A percentile compares a stretch with the other conserved stretches of the same genome.
Conservation (phyloP, 2,329 filamentous ascomycete species). For the Elsinoe batatas region DNA sequence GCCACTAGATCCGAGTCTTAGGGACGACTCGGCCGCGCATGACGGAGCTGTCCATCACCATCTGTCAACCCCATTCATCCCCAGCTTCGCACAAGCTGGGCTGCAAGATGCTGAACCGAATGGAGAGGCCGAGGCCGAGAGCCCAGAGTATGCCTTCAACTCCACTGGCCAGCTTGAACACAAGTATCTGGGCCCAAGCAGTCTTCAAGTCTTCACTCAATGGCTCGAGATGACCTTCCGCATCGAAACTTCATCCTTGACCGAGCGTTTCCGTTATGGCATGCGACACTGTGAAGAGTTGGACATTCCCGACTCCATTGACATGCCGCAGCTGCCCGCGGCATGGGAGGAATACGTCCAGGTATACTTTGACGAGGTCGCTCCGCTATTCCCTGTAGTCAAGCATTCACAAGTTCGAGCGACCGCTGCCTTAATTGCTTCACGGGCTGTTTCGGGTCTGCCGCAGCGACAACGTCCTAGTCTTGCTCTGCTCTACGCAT, state of each 20-base stretch:
- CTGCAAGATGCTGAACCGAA: background rate
- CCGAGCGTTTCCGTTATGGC: conserved; percentile 4
- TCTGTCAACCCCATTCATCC: no score
- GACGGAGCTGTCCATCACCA: no score
- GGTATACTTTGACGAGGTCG: background rate
- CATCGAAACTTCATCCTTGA: background rate
- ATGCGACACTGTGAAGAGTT: background rate
- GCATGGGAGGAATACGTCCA: background rate
- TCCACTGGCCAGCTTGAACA: background rate
- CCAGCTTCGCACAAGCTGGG: background rate
- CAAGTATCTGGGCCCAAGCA: conserved; percentile 16
- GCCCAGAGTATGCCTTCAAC: background rate
- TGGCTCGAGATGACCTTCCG: conserved; percentile 14
- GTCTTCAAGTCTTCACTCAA: conserved; percentile 14
- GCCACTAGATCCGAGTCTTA: no score
- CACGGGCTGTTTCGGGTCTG: background rate
- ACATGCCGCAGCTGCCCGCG: background rate
- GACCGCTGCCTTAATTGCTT: background rate
- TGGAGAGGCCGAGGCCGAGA: background rate
- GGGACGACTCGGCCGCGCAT: no score
- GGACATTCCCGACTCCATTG: background rate
- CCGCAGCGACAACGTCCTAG: background rate
- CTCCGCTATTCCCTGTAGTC: background rate
- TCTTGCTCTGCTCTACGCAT: background rate
- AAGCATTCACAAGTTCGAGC: background rate